Base-by-base conservation (phyloP, 352 stramenopile species). In the Phytophthora meadii region DNA sequence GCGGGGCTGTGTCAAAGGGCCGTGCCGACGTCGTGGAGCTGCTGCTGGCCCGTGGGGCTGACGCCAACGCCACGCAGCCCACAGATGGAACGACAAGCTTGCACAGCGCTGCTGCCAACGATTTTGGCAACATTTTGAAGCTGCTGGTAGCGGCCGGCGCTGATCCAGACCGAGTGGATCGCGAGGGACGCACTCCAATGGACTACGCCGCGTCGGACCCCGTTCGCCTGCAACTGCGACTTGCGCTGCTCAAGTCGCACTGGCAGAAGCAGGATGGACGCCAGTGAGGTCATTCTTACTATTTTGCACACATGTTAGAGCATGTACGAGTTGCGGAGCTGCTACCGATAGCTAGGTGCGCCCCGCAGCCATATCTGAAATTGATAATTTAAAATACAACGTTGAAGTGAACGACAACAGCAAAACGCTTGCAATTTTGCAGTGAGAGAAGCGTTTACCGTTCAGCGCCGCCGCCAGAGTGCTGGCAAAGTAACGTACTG, bases 161-260 rank as follows among this genome's bases (percentile, higher is more conserved):
- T 14, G 68, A 84, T 49, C 72, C 75, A 3, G 77, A 87, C 55
- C 46, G 56, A 24, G 41, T 71, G 41, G 68, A 84, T 58, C 58
- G 59, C 24, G 61, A 84, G 32, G 64, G 74, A 17, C 74, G 55
- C 19, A 79, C 61, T 2, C 63, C 77, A 2, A 71, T 84, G 57
- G 66, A 84, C 50, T 87, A 84, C 59, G 75, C 77, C 3, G 59
- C 72, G 7, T 79, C 64, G 11, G 72, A 87, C 53, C 62, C 72
- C 25, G 68, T 84, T 50, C 70, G 75, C n/a, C 70, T 84, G 14
- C 73, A 87, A 53, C 56, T 87, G 22, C 65, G 73, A 11, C 74
- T 84, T 41, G 77, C 75, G 41, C 52, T 87, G 64, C 72, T 87
- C 44, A 87, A 87, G 70, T 70, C 56, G 32, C 77, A 84, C 65